Evolutionary conservation across 768 basidiomycete species (phyloP).

Genomic region (Mycena galericulata): DNA sequence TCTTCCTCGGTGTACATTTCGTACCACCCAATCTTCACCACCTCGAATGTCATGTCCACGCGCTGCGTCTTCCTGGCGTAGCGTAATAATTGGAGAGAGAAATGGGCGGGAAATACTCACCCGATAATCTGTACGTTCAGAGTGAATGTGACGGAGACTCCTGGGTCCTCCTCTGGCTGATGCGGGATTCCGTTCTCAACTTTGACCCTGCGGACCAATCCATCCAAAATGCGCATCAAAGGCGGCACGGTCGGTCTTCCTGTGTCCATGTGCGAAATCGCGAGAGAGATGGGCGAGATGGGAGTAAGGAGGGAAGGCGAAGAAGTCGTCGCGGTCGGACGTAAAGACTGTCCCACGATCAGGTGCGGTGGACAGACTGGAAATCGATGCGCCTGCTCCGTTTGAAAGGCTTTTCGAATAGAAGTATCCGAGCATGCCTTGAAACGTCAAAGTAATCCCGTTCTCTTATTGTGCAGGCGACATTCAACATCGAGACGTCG

Average conservation of each 20-base stretch:
- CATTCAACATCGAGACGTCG: too few relatives aligned
- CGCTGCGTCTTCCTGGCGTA: not conserved
- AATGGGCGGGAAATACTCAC: too few relatives aligned
- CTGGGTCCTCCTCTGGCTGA: not conserved
- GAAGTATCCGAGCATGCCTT: too few relatives aligned
- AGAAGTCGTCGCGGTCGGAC: constrained; percentile 6
- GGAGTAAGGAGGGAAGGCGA: not conserved
- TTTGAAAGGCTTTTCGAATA: too few relatives aligned
- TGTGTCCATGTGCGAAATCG: not conserved
- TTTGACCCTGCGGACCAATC: not conserved
- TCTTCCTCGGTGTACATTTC: not conserved
- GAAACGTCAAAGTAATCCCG: too few relatives aligned
- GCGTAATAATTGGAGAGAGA: too few relatives aligned
- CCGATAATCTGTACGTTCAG: too few relatives aligned
- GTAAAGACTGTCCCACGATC: constrained; percentile 11
- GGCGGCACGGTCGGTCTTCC: constrained; percentile 11
- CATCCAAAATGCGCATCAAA: not conserved
- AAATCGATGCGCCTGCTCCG: too few relatives aligned
- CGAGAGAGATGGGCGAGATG: not conserved
- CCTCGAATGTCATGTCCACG: not conserved
- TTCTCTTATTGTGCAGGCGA: too few relatives aligned
- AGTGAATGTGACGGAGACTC: too few relatives aligned
- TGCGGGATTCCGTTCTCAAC: not conserved
- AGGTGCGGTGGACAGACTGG: too few relatives aligned
- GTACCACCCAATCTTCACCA: constrained; percentile 8